A percentile compares a stretch with the other conserved stretches of the same genome.
Conservation (phyloP, 805 yeast species). For the Yarrowia deformans region DNA sequence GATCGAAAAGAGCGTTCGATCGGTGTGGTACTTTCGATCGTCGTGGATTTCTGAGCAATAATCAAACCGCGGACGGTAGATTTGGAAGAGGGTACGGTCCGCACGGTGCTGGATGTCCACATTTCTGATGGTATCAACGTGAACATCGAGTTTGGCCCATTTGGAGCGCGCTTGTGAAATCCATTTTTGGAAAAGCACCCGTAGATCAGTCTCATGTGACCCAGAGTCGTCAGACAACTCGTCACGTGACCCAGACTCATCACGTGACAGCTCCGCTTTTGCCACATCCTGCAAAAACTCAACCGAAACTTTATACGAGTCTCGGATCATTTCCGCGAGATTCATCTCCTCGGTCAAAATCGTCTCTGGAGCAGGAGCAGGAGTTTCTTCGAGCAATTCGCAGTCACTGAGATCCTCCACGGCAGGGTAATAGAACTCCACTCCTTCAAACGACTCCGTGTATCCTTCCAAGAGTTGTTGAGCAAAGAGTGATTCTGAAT, state of each 20-base stretch:
- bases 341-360: conserved; percentile 2
- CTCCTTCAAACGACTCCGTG: background rate
- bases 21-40: no score
- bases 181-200: no score
- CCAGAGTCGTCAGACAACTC: no score
- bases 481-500: no score
- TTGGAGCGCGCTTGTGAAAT: background rate
- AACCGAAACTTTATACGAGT: background rate
- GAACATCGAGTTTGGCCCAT: background rate
- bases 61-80: no score
- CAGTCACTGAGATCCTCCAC: background rate
- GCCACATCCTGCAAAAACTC: no score
- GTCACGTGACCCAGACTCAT: background rate
- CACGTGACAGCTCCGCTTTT: no score
- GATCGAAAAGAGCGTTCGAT: background rate
- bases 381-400: background rate
- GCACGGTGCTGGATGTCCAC: no score
- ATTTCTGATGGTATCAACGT: no score
- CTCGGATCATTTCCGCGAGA: conserved; percentile 1
- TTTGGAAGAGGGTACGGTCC: no score
- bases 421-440: background rate
- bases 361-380: background rate
- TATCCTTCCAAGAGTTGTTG: background rate
- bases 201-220: no score
- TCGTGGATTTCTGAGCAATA: no score